Conservation (phyloP, 208 protist genomes). For the Crithidia brevicula region DNA sequence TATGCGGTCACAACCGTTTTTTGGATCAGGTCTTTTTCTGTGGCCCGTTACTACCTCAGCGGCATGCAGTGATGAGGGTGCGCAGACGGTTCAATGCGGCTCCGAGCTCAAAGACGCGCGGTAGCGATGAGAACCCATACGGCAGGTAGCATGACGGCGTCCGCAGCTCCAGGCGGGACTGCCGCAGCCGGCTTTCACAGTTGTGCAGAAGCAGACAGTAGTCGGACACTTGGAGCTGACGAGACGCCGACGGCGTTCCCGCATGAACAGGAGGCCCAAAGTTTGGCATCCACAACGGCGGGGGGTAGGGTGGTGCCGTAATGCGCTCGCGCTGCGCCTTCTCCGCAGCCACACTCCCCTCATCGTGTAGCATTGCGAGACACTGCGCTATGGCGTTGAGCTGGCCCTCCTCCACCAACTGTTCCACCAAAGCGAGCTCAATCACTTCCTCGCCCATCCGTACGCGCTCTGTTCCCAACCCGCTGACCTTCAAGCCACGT, state of each 20-base stretch:
- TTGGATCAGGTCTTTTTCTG: too few species aligned
- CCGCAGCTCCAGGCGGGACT: slow-evolving; percentile 65
- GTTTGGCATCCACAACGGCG: slow-evolving; percentile 2
- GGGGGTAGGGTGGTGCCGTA: slow-evolving; percentile 14
- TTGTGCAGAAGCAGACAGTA: slow-evolving; percentile 27
- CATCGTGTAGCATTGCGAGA: slow-evolving; percentile 72
- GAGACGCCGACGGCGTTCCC: not conserved
- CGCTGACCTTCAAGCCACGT: slow-evolving; percentile 63
- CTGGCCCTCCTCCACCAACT: slow-evolving; percentile 93
- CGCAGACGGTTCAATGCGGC: slow-evolving; percentile 91
- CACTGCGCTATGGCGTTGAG: slow-evolving; percentile 85
- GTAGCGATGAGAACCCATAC: slow-evolving; percentile 73
- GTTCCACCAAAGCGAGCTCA: slow-evolving; percentile 83
- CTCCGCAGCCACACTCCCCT: slow-evolving; percentile 18
- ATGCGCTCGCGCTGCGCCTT: slow-evolving; percentile 11
- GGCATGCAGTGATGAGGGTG: slow-evolving; percentile 43
- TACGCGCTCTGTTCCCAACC: slow-evolving; percentile 35
- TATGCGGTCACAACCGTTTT: too few species aligned
- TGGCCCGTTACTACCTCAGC: slow-evolving; percentile 12
- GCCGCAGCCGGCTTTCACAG: slow-evolving; percentile 42
- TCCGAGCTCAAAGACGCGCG: slow-evolving; percentile 84
- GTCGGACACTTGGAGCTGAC: slow-evolving; percentile 3
- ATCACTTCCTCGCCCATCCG: slow-evolving; percentile 74
- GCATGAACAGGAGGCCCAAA: too few species aligned
- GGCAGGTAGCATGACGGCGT: slow-evolving; percentile 65